Base-by-base conservation (phyloP, 2,329 filamentous ascomycete species). In the Herpomyces periplanetae region DNA sequence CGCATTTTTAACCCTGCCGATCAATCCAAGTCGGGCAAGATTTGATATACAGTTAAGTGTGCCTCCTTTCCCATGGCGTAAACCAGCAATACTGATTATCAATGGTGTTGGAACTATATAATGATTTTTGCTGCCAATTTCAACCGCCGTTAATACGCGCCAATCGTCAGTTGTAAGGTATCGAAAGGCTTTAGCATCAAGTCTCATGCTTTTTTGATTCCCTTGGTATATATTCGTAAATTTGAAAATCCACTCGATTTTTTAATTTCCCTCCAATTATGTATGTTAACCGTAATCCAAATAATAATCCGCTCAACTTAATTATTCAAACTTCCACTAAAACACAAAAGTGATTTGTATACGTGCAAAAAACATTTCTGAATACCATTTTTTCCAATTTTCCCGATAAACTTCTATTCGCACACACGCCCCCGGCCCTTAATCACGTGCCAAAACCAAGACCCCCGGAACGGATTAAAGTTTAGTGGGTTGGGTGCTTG, bases 111-210 rank as follows among this genome's bases (percentile, higher is more conserved):
- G 80, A 2, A 96, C 75, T 22, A 96, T 51, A 42, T 96, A 80
- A 45, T 96, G 80, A 42, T 91, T 91, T 38, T 68, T 73, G 40
- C 65, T 84, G 33, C 73, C 75, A 41, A 61, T 59, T 39, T 96
- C 80, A 31, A 84, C 66, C 71, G 69, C 80, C 34, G 68, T 62
- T 25, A 96, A 60, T 26, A 88, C 73, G 30, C 65, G 57, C 69
- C 84, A 96, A 47, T 96, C 80, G 41, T 91, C 80, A 8, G 56
- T 43, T 19, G 65, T 62, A 37, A 96, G 54, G 41, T 96, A 75
- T 36, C 84, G 71, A 43, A 96, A 60, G 19, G 66, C 62, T 37
- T 71, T 71, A 19, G 75, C 73, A 37, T 96, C 71, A 37, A 96
- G 57, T 47, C 80, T 85, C 80, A 96, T 96, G 27, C 24, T 41